These are phyloP conservation scores for Arthrobotrys conoides DNA, from an alignment of 2,329 filamentous ascomycete species.

Conservation along the genomic window DNA sequence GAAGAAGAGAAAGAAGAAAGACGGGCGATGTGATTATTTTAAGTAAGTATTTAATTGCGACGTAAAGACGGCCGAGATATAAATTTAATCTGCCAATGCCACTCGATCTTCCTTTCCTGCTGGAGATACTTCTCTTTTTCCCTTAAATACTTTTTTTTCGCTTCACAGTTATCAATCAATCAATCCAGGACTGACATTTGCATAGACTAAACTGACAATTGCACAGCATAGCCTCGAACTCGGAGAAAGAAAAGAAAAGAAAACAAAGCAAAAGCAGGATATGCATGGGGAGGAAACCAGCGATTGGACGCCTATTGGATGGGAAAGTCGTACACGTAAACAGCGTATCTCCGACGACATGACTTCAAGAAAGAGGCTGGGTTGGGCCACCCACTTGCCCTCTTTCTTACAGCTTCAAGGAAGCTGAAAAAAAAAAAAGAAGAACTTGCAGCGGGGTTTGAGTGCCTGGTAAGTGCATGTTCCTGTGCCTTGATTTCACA, in stretches of 20 bases:
- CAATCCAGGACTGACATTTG: not conserved
- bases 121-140: not conserved
- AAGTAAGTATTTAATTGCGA: not conserved
- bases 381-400: slow-evolving; percentile 1
- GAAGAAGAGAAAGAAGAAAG: not conserved
- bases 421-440: not conserved
- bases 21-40: not conserved
- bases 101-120: not conserved
- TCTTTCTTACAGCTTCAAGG: not conserved
- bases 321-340: slow-evolving; percentile 42
- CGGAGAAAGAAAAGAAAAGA: not conserved
- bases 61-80: not conserved
- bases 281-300: not conserved
- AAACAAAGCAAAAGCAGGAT: slow-evolving; percentile 11
- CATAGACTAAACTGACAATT: not conserved
- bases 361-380: slow-evolving; percentile 30
- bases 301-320: slow-evolving; percentile 7
- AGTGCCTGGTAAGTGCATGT: not conserved
- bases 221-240: slow-evolving; percentile 4
- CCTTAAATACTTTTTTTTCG: slow-evolving; percentile 2
- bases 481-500: slow-evolving; percentile 29
- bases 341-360: slow-evolving; percentile 20
- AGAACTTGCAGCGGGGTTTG: not conserved
- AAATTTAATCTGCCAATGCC: not conserved
- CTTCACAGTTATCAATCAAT: not conserved